A percentile compares a stretch with the other conserved stretches of the same genome.
phyloP scores from a whole-genome alignment of 306 rosid species.

The Trifolium repens region DNA sequence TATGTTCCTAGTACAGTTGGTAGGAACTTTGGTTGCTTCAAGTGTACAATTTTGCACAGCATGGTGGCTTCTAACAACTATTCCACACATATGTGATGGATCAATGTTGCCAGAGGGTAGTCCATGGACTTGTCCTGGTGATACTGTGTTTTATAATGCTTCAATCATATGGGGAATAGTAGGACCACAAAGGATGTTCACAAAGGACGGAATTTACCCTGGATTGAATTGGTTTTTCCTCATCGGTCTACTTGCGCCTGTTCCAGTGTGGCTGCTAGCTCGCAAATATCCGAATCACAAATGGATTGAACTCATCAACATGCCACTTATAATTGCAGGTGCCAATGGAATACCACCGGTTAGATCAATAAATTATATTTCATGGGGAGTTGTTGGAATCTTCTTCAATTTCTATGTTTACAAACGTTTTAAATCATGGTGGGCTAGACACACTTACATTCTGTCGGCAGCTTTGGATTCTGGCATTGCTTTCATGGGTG shows the following conservation, averaged over 20 bases:
- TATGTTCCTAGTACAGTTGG: slow-evolving; percentile 72
- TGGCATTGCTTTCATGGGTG: slow-evolving; percentile 65
- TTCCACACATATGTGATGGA: slow-evolving; percentile 59
- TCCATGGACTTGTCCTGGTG: slow-evolving; percentile 82
- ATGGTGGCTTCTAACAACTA: slow-evolving; percentile 69
- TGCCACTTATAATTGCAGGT: slow-evolving; percentile 57
- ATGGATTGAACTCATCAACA: slow-evolving; percentile 63
- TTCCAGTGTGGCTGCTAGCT: slow-evolving; percentile 59
- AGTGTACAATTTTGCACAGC: slow-evolving; percentile 60
- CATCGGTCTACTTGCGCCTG: slow-evolving; percentile 58
- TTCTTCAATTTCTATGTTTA: slow-evolving; percentile 67
- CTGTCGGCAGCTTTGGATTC: slow-evolving; percentile 78
- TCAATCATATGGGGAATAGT: slow-evolving; percentile 84
- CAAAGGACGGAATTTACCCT: slow-evolving; percentile 53
- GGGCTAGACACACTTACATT: slow-evolving; percentile 78
- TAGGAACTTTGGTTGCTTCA: slow-evolving; percentile 63
- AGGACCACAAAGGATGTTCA: slow-evolving; percentile 75
- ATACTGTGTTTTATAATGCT: slow-evolving; percentile 71
- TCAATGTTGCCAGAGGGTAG: slow-evolving; percentile 54
- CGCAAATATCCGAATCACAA: slow-evolving; percentile 52
- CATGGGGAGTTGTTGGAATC: slow-evolving; percentile 65
- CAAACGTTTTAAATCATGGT: slow-evolving; percentile 55
- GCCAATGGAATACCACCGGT: slow-evolving; percentile 50
- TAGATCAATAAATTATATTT: slow-evolving; percentile 49
- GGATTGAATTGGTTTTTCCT: slow-evolving; percentile 73